Evolutionary conservation across 2,329 filamentous ascomycete genomes (phyloP).

Genomic region (Penicillium occitanis): DNA sequence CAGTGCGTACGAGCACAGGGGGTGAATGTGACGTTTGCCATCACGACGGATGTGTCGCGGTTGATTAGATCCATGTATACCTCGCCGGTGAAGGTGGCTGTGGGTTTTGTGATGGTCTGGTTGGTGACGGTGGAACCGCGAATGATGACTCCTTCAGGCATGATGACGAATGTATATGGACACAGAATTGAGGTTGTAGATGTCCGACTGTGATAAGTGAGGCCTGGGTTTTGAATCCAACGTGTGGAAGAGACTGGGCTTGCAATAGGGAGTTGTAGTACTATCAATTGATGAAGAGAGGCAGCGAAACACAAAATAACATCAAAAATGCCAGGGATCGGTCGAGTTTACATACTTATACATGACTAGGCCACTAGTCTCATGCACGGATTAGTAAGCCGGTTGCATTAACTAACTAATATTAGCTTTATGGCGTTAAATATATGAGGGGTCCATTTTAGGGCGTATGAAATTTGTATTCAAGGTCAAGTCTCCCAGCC

Average conservation of each 20-base stretch:
- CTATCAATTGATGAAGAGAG: background rate
- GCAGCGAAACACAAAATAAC: background rate
- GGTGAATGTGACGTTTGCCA: conserved; percentile 9
- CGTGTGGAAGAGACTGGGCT: background rate
- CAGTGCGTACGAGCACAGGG: conserved; percentile 8
- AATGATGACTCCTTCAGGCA: background rate
- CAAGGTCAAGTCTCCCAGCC: background rate
- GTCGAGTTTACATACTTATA: background rate
- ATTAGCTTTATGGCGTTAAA: background rate
- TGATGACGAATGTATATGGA: background rate
- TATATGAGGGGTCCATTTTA: background rate
- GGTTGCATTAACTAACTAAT: background rate
- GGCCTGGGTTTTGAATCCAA: background rate
- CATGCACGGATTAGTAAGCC: conserved; percentile 5
- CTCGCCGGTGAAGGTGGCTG: conserved; percentile 4
- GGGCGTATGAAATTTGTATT: background rate
- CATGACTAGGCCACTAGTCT: background rate
- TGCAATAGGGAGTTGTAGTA: background rate
- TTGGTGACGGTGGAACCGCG: background rate
- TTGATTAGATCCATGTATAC: background rate
- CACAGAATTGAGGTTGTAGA: background rate
- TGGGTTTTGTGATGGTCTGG: background rate
- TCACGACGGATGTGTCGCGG: background rate
- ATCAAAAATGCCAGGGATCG: background rate
- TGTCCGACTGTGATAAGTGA: background rate